Conservation (phyloP, 306 rosid species). For the Crataegus laevigata region DNA sequence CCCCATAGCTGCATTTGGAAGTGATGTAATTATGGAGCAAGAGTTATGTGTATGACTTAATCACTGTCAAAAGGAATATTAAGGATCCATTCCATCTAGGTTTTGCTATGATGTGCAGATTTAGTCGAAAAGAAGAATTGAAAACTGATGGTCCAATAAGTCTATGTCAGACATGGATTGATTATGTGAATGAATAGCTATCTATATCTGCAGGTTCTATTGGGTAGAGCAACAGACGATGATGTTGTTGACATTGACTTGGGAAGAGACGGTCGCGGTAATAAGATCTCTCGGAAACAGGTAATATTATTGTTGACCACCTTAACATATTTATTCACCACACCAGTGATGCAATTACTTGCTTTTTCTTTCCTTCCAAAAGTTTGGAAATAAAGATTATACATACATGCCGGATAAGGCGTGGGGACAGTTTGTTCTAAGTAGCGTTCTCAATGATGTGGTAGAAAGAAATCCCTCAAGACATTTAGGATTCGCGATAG, state of each 20-base stretch:
- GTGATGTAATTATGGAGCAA: slow-evolving; percentile 11
- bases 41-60: neutral
- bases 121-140: neutral
- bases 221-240: slow-evolving; percentile 80
- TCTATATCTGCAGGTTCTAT: slow-evolving; percentile 54
- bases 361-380: neutral
- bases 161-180: neutral
- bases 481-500: neutral
- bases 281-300: slow-evolving; percentile 87
- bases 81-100: neutral
- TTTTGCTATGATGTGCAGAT: neutral
- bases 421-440: neutral
- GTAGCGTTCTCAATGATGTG: neutral
- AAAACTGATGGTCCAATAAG: slow-evolving; percentile 14
- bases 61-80: neutral
- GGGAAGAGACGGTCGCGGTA: slow-evolving; percentile 62
- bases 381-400: neutral
- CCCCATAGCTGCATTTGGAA: neutral
- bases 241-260: slow-evolving; percentile 79
- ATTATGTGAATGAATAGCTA: slow-evolving; percentile 13
- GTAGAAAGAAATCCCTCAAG: neutral
- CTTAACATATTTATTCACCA: neutral
- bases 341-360: neutral
- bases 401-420: neutral
- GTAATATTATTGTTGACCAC: slow-evolving; percentile 31